A percentile compares a stretch with the other conserved stretches of the same genome.
Conservation (phyloP, 2,329 filamentous ascomycete genomes). For the Eutypa lata region DNA sequence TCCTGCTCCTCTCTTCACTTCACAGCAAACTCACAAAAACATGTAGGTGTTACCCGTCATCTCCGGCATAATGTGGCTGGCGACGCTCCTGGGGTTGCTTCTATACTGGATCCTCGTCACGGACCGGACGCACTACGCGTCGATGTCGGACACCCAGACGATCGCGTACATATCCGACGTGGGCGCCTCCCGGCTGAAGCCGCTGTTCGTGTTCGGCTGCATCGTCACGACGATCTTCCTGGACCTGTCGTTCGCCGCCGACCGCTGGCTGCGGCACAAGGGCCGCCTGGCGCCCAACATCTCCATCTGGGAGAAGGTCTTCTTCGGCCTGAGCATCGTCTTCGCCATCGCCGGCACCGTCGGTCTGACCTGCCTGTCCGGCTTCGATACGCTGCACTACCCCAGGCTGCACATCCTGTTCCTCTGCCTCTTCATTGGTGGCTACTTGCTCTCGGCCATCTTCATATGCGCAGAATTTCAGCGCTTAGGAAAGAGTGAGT, state of each 20-base stretch:
- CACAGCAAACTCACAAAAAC: background rate
- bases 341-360: conserved; percentile 72
- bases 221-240: conserved; percentile 73
- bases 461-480: conserved; percentile 91
- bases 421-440: conserved; percentile 77
- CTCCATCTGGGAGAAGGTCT: conserved; percentile 58
- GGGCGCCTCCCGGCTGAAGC: conserved; percentile 62
- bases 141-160: conserved; percentile 54
- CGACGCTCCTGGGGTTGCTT: conserved; percentile 66
- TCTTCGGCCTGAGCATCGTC: conserved; percentile 59
- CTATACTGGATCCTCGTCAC: conserved; percentile 63
- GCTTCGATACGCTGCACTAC: conserved; percentile 80
- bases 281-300: conserved; percentile 76
- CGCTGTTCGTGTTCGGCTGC: conserved; percentile 73
- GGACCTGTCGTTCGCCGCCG: conserved; percentile 74
- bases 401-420: conserved; percentile 69
- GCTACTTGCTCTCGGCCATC: conserved; percentile 81
- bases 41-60: conserved; percentile 64
- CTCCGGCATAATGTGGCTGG: conserved; percentile 62
- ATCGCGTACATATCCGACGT: conserved; percentile 74
- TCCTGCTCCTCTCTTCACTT: too few relatives aligned
- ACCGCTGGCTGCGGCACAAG: conserved; percentile 80
- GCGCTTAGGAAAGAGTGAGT: conserved; percentile 69
- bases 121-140: conserved; percentile 54
- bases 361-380: conserved; percentile 77